These are phyloP conservation scores for Schizophyllum amplum DNA, from an alignment of 1,284 basidiomycete species.

Conservation along the genomic window DNA sequence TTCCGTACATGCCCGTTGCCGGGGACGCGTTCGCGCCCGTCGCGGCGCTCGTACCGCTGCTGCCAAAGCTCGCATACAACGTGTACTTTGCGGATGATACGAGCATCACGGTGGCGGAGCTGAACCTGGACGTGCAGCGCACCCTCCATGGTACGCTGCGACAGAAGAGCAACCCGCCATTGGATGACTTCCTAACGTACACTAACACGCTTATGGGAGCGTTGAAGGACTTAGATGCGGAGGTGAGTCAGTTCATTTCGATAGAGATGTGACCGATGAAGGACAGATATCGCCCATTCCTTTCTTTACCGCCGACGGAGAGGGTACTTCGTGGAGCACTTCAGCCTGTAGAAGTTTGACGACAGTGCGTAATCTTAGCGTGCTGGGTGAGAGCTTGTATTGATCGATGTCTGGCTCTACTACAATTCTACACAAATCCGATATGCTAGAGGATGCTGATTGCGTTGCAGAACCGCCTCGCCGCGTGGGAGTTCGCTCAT, in stretches of 20 bases:
- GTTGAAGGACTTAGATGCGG: conserved; percentile 35
- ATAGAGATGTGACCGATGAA: background rate
- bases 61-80: conserved; percentile 55
- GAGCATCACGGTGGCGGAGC: conserved; percentile 37
- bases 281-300: conserved; percentile 49
- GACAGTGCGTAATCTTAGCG: conserved; percentile 37
- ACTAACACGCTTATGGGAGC: conserved; percentile 39
- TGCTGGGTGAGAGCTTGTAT: background rate
- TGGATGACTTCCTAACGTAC: conserved; percentile 43
- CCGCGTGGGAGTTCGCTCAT: conserved; percentile 41
- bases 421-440: conserved; percentile 48
- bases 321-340: conserved; percentile 60
- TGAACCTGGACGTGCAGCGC: conserved; percentile 45
- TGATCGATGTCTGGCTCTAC: conserved; percentile 30
- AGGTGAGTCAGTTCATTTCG: conserved; percentile 22
- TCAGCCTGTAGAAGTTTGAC: conserved; percentile 44
- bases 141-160: conserved; percentile 47
- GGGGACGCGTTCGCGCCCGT: conserved; percentile 27
- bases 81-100: conserved; percentile 48
- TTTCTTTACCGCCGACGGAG: conserved; percentile 49
- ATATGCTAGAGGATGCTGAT: conserved; percentile 21
- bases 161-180: conserved; percentile 43
- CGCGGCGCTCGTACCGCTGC: conserved; percentile 30
- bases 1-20: conserved; percentile 53
- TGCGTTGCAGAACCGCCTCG: conserved; percentile 39